Conservation (phyloP, 78 protist species). For the Polysphondylium violaceum region DNA sequence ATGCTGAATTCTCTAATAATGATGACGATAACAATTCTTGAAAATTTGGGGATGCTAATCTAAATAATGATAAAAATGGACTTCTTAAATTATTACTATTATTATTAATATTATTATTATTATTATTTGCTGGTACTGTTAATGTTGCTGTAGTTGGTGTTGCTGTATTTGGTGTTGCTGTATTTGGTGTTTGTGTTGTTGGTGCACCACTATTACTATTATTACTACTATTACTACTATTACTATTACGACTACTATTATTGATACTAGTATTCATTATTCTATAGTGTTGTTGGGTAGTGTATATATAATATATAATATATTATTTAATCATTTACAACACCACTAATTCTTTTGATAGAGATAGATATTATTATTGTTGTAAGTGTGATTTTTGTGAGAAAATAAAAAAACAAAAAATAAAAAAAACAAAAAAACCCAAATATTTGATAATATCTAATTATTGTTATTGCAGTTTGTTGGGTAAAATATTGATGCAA, state of each 20-base stretch:
- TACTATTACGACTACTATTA: neutral
- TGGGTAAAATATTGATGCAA: too few relatives aligned
- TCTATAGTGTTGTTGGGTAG: too few relatives aligned
- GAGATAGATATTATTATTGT: too few relatives aligned
- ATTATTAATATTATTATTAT: neutral
- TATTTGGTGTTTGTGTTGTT: neutral
- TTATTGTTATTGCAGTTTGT: too few relatives aligned
- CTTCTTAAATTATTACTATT: neutral
- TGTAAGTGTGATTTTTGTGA: too few relatives aligned
- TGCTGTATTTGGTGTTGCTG: neutral
- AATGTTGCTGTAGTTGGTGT: neutral
- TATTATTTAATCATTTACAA: too few relatives aligned
- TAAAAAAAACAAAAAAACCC: neutral
- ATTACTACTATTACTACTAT: neutral
- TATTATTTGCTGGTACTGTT: too few relatives aligned
- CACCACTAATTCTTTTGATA: too few relatives aligned
- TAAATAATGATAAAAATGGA: conserved; percentile 21
- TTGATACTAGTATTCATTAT: neutral
- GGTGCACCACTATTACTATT: neutral
- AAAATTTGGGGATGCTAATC: conserved; percentile 28
- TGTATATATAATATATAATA: neutral
- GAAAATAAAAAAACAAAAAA: neutral
- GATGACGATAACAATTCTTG: neutral
- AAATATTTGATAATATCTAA: too few relatives aligned
- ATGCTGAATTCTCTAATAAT: neutral